Evolutionary conservation across 1,284 basidiomycete genomes (phyloP), one percentile per base, ranked within the genome.

Genomic region (Quambalaria eucalypti): DNA sequence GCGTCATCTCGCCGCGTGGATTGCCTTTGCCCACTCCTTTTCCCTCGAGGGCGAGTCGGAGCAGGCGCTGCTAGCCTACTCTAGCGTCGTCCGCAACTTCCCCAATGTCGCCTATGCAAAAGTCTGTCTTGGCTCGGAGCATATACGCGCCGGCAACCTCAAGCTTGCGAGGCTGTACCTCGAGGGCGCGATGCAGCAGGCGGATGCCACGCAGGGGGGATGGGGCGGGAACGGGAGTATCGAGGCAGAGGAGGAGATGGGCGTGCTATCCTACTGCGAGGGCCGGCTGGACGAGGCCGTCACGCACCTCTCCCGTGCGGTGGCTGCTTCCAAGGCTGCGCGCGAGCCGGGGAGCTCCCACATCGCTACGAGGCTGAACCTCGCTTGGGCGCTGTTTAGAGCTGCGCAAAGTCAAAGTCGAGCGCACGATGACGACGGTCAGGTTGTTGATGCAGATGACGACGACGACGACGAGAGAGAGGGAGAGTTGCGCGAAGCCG

Each of bases 111-210:
- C 97, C 77, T 80, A 98, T 5, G 91, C 95, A 1, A 80, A 92
- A 50, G 84, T 96, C 76, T 98, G 92, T 74, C 90, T 98, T 48
- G 95, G 93, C 2, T 97, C 96, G 90, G 93, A 98, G 73, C 89
- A 98, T 65, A 86, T 98, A 48, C 86, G 87, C 71, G 81, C 97
- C 5, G 88, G 87, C 44, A 90, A 95, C 64, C 82, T 85, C 56
- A 76, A 79, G 16, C 81, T 92, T 31, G 95, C 95, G 0, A 84
- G 87, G 50, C 88, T 97, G 65, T 88, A 91, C 33, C 80, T 99
- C 36, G 80, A 84, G 56, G 87, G 90, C 0, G 91, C 1, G 80
- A 85, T 59, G 78, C 81, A 1, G 84, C 93, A 76, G 90, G 90
- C 71, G 81, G 86, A 53, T 82, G 83, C 2, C 95, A 99, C 74